These are phyloP conservation scores for Cyphellophora europaea DNA, from an alignment of 2,329 filamentous ascomycete genomes.

Conservation along the genomic window DNA sequence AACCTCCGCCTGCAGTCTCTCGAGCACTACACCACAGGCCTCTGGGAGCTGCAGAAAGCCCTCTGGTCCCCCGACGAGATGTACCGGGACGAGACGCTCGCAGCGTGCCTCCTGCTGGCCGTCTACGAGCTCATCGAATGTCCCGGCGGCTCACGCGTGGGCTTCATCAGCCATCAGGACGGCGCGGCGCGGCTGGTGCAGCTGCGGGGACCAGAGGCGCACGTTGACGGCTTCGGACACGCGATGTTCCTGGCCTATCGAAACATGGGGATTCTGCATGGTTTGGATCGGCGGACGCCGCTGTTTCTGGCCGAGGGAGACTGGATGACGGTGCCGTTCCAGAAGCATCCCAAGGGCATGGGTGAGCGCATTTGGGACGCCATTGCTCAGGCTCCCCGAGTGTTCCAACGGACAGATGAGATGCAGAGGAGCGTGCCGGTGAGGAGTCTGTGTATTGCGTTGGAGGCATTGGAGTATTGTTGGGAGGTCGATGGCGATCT, in stretches of 20 bases:
- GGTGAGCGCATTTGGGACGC: conserved; percentile 24
- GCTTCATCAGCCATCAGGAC: conserved; percentile 22
- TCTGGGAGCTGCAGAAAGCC: conserved; percentile 26
- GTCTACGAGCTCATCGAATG: conserved; percentile 29
- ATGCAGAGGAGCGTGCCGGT: conserved; percentile 12
- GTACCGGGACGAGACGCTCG: conserved; percentile 26
- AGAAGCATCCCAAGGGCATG: conserved; percentile 17
- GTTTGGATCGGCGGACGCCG: conserved; percentile 16
- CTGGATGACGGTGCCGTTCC: conserved; percentile 26
- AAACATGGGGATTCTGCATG: conserved; percentile 23
- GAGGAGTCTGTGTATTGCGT: conserved; percentile 10
- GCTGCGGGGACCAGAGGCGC: conserved; percentile 23
- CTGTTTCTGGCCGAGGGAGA: conserved; percentile 21
- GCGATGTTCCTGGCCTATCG: conserved; percentile 25
- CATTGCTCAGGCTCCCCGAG: conserved; percentile 19
- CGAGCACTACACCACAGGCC: conserved; percentile 24
- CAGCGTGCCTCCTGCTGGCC: conserved; percentile 25
- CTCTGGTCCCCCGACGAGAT: conserved; percentile 23
- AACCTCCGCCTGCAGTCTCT: conserved; percentile 19
- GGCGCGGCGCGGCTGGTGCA: conserved; percentile 22
- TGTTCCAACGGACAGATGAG: conserved; percentile 15
- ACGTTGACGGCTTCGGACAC: conserved; percentile 24
- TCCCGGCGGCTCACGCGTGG: conserved; percentile 21
- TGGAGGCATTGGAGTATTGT: conserved; percentile 17
- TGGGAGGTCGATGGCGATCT: conserved; percentile 23